Evolutionary conservation across 768 basidiomycete species (phyloP).

Genomic region (Mycena galopus): DNA sequence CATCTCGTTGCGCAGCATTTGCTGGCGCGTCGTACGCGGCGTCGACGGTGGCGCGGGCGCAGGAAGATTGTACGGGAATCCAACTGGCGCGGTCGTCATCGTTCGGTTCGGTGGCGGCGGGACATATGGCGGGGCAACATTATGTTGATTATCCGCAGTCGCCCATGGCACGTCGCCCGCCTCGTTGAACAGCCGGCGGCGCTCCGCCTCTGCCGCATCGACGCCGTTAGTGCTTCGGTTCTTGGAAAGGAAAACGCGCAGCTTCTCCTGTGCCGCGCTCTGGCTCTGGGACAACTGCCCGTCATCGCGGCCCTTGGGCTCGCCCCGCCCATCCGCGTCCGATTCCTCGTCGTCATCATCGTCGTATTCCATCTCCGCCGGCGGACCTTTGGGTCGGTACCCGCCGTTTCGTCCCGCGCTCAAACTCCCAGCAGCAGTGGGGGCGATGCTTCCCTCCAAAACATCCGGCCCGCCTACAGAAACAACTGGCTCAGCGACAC

Average conservation of each 20-base stretch:
- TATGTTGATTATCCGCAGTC: not conserved
- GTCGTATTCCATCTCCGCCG: slow-evolving; percentile 68
- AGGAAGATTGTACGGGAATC: slow-evolving; percentile 82
- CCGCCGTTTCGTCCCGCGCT: slow-evolving; percentile 46
- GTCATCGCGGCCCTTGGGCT: slow-evolving; percentile 36
- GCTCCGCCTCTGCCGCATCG: slow-evolving; percentile 21
- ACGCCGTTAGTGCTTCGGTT: slow-evolving; percentile 5
- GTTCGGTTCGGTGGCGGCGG: slow-evolving; percentile 36
- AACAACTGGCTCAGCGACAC: slow-evolving; percentile 29
- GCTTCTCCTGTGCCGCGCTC: slow-evolving; percentile 77
- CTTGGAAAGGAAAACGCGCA: slow-evolving; percentile 57
- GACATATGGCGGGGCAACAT: not conserved
- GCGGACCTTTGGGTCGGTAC: slow-evolving; percentile 76
- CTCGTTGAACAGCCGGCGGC: slow-evolving; percentile 26
- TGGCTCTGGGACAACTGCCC: slow-evolving; percentile 71
- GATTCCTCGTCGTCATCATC: slow-evolving; percentile 48
- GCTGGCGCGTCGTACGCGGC: slow-evolving; percentile 86
- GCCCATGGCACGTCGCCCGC: slow-evolving; percentile 11
- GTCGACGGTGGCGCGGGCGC: slow-evolving; percentile 76
- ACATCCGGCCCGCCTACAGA: slow-evolving; percentile 26
- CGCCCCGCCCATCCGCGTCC: slow-evolving; percentile 30
- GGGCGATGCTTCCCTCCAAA: not conserved
- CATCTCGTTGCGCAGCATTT: slow-evolving; percentile 88
- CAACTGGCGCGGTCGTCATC: slow-evolving; percentile 70
- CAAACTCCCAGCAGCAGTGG: slow-evolving; percentile 8